A percentile compares a stretch with the other conserved stretches of the same genome.
These are phyloP conservation scores for Fusarium sublunatum DNA, from an alignment of 2,329 filamentous ascomycete genomes.

Conservation along the genomic window DNA sequence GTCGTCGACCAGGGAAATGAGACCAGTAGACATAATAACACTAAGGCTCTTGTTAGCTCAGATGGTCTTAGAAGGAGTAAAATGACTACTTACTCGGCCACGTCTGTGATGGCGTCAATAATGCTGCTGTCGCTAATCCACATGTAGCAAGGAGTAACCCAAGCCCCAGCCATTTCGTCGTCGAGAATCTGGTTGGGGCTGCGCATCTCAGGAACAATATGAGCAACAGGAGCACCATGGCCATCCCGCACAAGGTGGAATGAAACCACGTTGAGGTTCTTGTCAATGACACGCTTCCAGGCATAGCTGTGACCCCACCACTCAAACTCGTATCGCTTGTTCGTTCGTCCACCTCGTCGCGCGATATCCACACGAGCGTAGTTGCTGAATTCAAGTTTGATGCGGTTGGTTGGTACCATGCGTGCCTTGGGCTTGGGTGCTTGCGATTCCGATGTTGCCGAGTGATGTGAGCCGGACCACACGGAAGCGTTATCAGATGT, in stretches of 20 bases:
- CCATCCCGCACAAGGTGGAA: slow-evolving; percentile 83
- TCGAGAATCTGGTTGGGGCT: slow-evolving; percentile 75
- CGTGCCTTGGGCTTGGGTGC: slow-evolving; percentile 51
- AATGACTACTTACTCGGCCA: slow-evolving; percentile 78
- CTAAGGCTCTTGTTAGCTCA: slow-evolving; percentile 60
- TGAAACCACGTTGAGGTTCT: slow-evolving; percentile 74
- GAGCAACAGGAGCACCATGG: slow-evolving; percentile 73
- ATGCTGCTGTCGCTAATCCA: slow-evolving; percentile 84
- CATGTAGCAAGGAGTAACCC: slow-evolving; percentile 91
- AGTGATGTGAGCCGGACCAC: slow-evolving; percentile 42
- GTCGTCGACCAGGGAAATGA: slow-evolving; percentile 90
- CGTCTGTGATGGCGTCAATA: slow-evolving; percentile 77
- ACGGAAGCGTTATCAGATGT: slow-evolving; percentile 41
- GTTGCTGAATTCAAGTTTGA: slow-evolving; percentile 95
- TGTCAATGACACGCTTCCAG: slow-evolving; percentile 83
- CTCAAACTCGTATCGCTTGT: slow-evolving; percentile 88
- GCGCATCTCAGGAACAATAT: slow-evolving; percentile 84
- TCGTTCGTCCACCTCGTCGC: slow-evolving; percentile 70
- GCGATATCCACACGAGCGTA: slow-evolving; percentile 91
- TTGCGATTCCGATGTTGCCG: slow-evolving; percentile 32
- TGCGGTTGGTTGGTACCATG: slow-evolving; percentile 74
- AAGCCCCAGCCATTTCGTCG: slow-evolving; percentile 83
- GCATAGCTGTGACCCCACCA: slow-evolving; percentile 91
- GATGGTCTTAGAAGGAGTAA: slow-evolving; percentile 1
- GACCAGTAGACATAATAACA: slow-evolving; percentile 88